These are phyloP conservation scores for Phytophthora constricta DNA, from an alignment of 352 stramenopile species.

Conservation along the genomic window DNA sequence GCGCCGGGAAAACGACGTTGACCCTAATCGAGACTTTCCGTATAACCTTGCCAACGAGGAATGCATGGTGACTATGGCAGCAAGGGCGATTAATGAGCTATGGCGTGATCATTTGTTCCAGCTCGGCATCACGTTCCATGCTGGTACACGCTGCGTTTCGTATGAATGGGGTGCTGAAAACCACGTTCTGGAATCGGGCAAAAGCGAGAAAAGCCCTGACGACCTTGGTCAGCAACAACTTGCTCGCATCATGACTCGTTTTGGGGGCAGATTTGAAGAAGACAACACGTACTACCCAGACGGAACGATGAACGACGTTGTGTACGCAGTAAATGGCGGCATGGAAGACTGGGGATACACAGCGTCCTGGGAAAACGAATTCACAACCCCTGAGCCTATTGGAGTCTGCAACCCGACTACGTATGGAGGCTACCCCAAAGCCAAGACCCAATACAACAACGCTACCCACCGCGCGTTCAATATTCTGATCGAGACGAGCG, in stretches of 20 bases:
- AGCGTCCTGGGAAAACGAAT: slow-evolving; percentile 77
- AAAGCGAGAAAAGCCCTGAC: slow-evolving; percentile 61
- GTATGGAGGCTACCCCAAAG: slow-evolving; percentile 84
- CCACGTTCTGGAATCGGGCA: slow-evolving; percentile 58
- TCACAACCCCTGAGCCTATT: slow-evolving; percentile 51
- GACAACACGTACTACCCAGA: slow-evolving; percentile 63
- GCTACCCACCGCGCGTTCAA: slow-evolving; percentile 93
- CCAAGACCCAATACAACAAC: slow-evolving; percentile 92
- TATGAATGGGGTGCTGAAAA: slow-evolving; percentile 97
- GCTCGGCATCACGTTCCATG: slow-evolving; percentile 96
- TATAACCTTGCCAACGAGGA: slow-evolving; percentile 76
- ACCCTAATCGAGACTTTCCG: slow-evolving; percentile 98
- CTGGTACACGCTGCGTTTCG: slow-evolving; percentile 93
- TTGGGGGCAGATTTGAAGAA: slow-evolving; percentile 74
- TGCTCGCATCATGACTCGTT: slow-evolving; percentile 63
- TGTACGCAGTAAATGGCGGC: slow-evolving; percentile 95
- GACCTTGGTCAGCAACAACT: slow-evolving; percentile 60
- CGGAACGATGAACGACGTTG: slow-evolving; percentile 93
- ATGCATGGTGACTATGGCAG: slow-evolving; percentile 95
- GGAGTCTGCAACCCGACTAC: slow-evolving; percentile 81
- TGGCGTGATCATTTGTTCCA: slow-evolving; percentile 96
- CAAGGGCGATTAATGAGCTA: slow-evolving; percentile 94
- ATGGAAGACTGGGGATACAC: slow-evolving; percentile 98
- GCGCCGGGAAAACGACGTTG: slow-evolving; percentile 82
- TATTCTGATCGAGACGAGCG: slow-evolving; percentile 94